Percentiles rank a stretch among this genome's conserved stretches.
These are phyloP conservation scores for Byssochlamys sp. DNA, from an alignment of 2,329 filamentous ascomycete species.

Conservation along the genomic window DNA sequence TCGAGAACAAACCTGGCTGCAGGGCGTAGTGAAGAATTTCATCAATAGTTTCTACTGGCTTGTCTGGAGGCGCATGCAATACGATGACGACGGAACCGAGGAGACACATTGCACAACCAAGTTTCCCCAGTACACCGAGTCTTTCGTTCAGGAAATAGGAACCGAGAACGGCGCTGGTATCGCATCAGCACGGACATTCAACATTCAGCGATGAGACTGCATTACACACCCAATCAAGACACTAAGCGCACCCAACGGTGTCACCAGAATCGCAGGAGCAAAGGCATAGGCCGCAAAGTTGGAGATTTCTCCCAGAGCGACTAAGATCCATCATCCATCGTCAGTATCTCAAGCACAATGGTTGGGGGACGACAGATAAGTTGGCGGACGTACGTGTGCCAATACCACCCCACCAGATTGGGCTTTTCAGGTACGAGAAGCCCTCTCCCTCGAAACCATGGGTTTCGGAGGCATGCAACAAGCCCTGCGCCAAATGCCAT, in stretches of 20 bases:
- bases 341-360: slow-evolving; percentile 11
- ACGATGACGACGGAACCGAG: slow-evolving; percentile 96
- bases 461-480: slow-evolving; percentile 79
- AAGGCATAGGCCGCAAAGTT: slow-evolving; percentile 98
- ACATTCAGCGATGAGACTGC: neutral
- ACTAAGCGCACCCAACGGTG: slow-evolving; percentile 82
- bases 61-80: slow-evolving; percentile 87
- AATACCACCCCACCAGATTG: slow-evolving; percentile 96
- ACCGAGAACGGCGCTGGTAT: slow-evolving; percentile 66
- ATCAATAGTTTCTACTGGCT: slow-evolving; percentile 82
- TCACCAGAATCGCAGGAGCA: slow-evolving; percentile 95
- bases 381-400: slow-evolving; percentile 57
- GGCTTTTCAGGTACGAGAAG: slow-evolving; percentile 84
- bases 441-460: slow-evolving; percentile 97
- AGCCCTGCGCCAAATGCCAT: slow-evolving; percentile 48
- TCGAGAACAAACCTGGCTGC: slow-evolving; percentile 60
- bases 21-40: slow-evolving; percentile 84
- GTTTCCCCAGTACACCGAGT: slow-evolving; percentile 79
- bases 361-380: slow-evolving; percentile 1
- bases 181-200: slow-evolving; percentile 12
- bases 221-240: slow-evolving; percentile 67
- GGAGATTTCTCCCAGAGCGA: slow-evolving; percentile 85
- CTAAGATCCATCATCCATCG: slow-evolving; percentile 39
- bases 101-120: slow-evolving; percentile 91
- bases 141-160: slow-evolving; percentile 90